These are phyloP conservation scores for Rhytidiadelphus loreus DNA, from an alignment of 225 moss, liverwort and hornwort species.

Conservation along the genomic window DNA sequence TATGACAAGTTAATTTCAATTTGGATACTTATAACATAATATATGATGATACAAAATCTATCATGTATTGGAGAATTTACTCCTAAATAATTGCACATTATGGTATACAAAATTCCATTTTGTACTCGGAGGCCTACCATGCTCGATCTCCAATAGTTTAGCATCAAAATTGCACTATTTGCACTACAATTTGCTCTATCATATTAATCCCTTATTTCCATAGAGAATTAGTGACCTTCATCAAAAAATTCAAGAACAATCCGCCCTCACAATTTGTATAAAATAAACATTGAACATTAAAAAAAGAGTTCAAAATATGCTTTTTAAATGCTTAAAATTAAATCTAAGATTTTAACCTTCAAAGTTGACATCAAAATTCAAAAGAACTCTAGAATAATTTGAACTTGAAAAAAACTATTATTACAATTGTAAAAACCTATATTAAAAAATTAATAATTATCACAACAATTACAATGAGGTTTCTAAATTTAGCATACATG, in stretches of 20 bases:
- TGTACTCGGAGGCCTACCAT: not conserved
- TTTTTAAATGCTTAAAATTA: not conserved
- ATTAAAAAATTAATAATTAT: not conserved
- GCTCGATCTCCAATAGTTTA: not conserved
- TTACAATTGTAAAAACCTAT: not conserved
- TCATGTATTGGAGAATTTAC: not conserved
- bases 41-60: not conserved
- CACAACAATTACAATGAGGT: not conserved
- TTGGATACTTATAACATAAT: not conserved
- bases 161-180: not conserved
- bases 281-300: not conserved
- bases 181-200: not conserved
- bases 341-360: no score
- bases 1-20: not conserved
- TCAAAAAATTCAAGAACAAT: not conserved
- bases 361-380: not conserved
- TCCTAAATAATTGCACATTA: not conserved
- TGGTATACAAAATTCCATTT: not conserved
- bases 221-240: not conserved
- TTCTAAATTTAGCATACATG: not conserved
- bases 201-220: not conserved
- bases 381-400: not conserved
- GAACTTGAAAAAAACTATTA: not conserved
- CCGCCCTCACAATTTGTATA: accelerated
- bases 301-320: accelerated